Conservation (phyloP, 2,329 filamentous ascomycete species). For the Aspergillus transmontanensis region DNA sequence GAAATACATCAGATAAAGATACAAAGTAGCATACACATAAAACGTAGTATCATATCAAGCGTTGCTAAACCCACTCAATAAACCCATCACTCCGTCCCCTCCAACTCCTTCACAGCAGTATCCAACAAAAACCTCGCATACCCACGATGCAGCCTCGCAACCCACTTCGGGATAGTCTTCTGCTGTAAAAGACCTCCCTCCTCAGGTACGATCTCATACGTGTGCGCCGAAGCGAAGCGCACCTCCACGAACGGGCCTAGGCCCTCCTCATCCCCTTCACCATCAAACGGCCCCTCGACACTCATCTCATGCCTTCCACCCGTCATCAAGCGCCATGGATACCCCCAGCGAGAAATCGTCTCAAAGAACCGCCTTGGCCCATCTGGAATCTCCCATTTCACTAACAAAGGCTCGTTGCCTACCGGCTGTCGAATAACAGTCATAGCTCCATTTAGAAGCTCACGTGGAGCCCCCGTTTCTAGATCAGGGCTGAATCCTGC, state of each 20-base stretch:
- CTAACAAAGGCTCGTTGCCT: conserved; percentile 18
- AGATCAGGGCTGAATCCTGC: conserved; percentile 15
- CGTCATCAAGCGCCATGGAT: conserved; percentile 32
- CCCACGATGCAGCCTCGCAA: conserved; percentile 26
- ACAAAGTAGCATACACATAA: neutral
- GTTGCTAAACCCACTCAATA: neutral
- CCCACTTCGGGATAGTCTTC: conserved; percentile 29
- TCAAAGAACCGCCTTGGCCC: conserved; percentile 28
- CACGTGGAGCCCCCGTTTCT: conserved; percentile 5
- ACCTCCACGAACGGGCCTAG: conserved; percentile 26
- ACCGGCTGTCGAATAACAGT: conserved; percentile 19
- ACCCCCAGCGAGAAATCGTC: conserved; percentile 29
- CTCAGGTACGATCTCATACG: conserved; percentile 26
- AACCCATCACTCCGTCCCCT: neutral
- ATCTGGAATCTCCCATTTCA: conserved; percentile 24
- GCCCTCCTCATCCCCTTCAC: conserved; percentile 5
- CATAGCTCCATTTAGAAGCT: conserved; percentile 24
- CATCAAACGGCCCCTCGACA: conserved; percentile 26
- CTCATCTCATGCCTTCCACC: conserved; percentile 31
- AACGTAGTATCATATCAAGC: neutral
- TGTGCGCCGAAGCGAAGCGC: conserved; percentile 29
- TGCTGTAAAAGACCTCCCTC: conserved; percentile 23
- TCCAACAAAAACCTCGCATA: conserved; percentile 30
- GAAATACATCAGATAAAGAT: neutral
- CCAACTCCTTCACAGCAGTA: conserved; percentile 22